Evolutionary conservation across 1,139 yeast genomes (phyloP).

Genomic region (Spathaspora jeffriesii): DNA sequence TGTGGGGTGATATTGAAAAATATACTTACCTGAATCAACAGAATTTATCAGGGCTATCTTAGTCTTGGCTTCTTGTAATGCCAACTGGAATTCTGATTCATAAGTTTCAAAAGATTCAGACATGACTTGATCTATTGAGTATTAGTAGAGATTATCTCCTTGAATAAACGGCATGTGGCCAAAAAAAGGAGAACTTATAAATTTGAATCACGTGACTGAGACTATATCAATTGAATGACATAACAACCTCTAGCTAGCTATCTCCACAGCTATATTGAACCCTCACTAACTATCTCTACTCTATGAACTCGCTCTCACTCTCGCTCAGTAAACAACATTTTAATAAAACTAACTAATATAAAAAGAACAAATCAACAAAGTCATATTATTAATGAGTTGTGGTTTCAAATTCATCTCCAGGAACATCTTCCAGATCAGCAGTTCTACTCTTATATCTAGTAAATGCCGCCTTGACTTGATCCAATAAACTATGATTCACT

Average conservation of each 20-base stretch:
- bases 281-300: too few relatives aligned
- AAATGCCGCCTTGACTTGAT: constrained; percentile 57
- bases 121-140: constrained; percentile 25
- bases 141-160: too few relatives aligned
- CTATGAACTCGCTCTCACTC: too few relatives aligned
- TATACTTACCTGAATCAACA: constrained; percentile 50
- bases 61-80: constrained; percentile 69
- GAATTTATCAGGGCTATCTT: constrained; percentile 61
- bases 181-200: constrained; percentile 1
- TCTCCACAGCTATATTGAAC: too few relatives aligned
- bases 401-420: constrained; percentile 64
- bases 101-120: constrained; percentile 66
- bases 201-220: constrained; percentile 1
- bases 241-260: too few relatives aligned
- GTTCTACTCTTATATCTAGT: constrained; percentile 40
- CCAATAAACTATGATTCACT: constrained; percentile 41
- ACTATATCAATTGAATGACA: too few relatives aligned
- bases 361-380: background rate
- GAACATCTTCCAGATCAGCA: constrained; percentile 40
- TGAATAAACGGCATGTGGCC: too few relatives aligned
- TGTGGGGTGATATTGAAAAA: background rate
- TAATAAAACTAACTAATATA: background rate
- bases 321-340: background rate
- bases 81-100: constrained; percentile 74
- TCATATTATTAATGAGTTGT: constrained; percentile 17